Conservation (phyloP, 2,329 filamentous ascomycete genomes). For the Ceratocystis ficicola region DNA sequence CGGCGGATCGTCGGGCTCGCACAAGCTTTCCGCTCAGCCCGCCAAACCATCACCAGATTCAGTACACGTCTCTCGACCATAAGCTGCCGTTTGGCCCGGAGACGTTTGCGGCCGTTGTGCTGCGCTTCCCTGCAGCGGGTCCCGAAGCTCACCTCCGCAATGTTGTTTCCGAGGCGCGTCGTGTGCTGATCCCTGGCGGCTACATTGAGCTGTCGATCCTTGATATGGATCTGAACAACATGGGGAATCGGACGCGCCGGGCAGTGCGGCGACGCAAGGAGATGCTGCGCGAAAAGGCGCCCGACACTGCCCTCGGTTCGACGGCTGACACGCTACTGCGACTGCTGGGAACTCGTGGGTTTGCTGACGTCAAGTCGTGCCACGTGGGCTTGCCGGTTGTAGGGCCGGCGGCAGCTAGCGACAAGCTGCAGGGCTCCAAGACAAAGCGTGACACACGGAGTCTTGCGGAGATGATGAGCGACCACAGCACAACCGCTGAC, state of each 20-base stretch:
- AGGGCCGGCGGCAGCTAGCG: constrained; percentile 28
- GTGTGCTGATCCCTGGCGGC: constrained; percentile 65
- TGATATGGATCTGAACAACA: constrained; percentile 70
- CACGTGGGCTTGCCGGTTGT: constrained; percentile 61
- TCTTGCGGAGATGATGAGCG: constrained; percentile 60
- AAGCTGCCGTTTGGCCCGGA: constrained; percentile 65
- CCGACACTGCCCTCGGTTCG: constrained; percentile 48
- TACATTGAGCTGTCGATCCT: constrained; percentile 69
- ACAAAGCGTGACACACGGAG: constrained; percentile 39
- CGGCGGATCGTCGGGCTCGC: constrained; percentile 34
- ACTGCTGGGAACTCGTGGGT: constrained; percentile 55
- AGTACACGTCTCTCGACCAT: constrained; percentile 48
- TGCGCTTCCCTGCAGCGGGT: constrained; percentile 61
- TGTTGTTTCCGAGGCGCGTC: constrained; percentile 61
- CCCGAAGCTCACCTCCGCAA: constrained; percentile 57
- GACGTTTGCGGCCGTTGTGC: constrained; percentile 64
- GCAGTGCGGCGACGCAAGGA: constrained; percentile 61
- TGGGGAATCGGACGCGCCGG: constrained; percentile 59
- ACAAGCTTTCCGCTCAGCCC: constrained; percentile 45
- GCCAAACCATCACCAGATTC: constrained; percentile 63
- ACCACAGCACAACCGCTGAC: constrained; percentile 58
- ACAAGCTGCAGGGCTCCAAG: constrained; percentile 6
- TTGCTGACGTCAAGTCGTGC: constrained; percentile 60
- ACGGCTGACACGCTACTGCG: constrained; percentile 51
- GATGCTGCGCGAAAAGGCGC: constrained; percentile 48